These are phyloP conservation scores for Termitomyces sp. DNA, from an alignment of 768 basidiomycete genomes.

Conservation along the genomic window DNA sequence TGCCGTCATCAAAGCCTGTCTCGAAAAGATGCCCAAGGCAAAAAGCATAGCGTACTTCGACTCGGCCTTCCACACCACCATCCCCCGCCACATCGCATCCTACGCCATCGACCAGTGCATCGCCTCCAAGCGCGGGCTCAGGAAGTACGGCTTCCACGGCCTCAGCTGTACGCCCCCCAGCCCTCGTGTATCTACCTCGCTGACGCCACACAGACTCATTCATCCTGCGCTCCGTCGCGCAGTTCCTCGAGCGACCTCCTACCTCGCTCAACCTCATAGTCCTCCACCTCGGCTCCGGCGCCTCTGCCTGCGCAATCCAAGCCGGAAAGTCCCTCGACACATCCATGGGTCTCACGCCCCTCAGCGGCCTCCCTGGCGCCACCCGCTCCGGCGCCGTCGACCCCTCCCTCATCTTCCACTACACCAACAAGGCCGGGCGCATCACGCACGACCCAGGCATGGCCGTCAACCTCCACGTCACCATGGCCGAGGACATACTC, in stretches of 20 bases:
- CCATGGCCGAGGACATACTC: slow-evolving; percentile 64
- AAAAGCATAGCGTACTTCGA: slow-evolving; percentile 84
- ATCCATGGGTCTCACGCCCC: slow-evolving; percentile 87
- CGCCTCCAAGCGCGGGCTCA: slow-evolving; percentile 59
- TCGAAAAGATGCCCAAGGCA: slow-evolving; percentile 57
- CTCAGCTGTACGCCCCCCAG: slow-evolving; percentile 49
- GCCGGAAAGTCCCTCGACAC: slow-evolving; percentile 77
- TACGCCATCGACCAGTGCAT: slow-evolving; percentile 70
- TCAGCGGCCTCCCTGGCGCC: slow-evolving; percentile 85
- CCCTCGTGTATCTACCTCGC: background rate
- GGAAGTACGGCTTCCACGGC: slow-evolving; percentile 92
- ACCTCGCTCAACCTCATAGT: slow-evolving; percentile 67
- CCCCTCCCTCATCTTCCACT: slow-evolving; percentile 85
- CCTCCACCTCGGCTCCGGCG: slow-evolving; percentile 88
- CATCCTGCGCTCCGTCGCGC: slow-evolving; percentile 60
- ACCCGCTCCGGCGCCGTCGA: slow-evolving; percentile 83
- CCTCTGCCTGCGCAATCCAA: slow-evolving; percentile 72
- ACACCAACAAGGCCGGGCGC: slow-evolving; percentile 45
- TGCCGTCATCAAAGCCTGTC: slow-evolving; percentile 55
- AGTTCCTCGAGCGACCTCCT: slow-evolving; percentile 48
- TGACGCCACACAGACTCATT: slow-evolving; percentile 42
- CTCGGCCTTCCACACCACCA: slow-evolving; percentile 74
- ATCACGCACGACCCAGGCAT: slow-evolving; percentile 50
- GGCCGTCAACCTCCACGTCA: slow-evolving; percentile 46
- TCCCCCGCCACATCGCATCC: slow-evolving; percentile 71